A percentile compares a stretch with the other conserved stretches of the same genome.
phyloP scores from a whole-genome alignment of 2,329 filamentous ascomycete genomes.

The Penicillium freii region DNA sequence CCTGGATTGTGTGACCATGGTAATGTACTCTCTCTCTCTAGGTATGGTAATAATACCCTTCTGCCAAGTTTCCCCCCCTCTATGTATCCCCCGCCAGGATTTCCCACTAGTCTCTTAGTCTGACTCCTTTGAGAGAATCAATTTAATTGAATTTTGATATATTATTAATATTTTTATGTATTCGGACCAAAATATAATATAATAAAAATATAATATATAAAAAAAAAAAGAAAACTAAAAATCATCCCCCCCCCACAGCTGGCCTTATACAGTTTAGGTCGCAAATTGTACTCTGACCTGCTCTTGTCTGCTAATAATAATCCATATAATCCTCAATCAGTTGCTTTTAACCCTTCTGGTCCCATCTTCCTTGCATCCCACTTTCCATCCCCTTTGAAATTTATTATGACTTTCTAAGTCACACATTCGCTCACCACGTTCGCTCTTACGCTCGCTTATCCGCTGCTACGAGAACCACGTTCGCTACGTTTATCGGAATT shows the following conservation, averaged over 20 bases:
- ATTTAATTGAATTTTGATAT: background rate
- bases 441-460: constrained; percentile 40
- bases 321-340: constrained; percentile 20
- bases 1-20: constrained; percentile 18
- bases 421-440: constrained; percentile 39
- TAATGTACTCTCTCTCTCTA: background rate
- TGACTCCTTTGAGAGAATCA: background rate
- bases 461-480: constrained; percentile 39
- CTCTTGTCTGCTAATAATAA: constrained; percentile 28
- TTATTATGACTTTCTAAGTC: constrained; percentile 35
- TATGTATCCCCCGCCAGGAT: constrained; percentile 30
- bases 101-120: constrained; percentile 24
- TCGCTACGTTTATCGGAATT: constrained; percentile 35
- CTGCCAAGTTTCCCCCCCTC: constrained; percentile 15
- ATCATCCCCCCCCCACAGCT: constrained; percentile 22
- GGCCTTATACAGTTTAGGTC: constrained; percentile 25
- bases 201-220: background rate
- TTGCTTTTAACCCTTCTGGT: constrained; percentile 29
- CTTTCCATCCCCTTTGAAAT: constrained; percentile 14
- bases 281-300: constrained; percentile 25
- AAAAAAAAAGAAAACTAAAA: constrained; percentile 3
- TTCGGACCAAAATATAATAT: background rate
- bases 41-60: background rate
- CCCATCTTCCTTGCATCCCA: constrained; percentile 21
- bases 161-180: background rate